These are phyloP conservation scores for Candida rishiriensis DNA, from an alignment of 805 yeast species.

Conservation along the genomic window DNA sequence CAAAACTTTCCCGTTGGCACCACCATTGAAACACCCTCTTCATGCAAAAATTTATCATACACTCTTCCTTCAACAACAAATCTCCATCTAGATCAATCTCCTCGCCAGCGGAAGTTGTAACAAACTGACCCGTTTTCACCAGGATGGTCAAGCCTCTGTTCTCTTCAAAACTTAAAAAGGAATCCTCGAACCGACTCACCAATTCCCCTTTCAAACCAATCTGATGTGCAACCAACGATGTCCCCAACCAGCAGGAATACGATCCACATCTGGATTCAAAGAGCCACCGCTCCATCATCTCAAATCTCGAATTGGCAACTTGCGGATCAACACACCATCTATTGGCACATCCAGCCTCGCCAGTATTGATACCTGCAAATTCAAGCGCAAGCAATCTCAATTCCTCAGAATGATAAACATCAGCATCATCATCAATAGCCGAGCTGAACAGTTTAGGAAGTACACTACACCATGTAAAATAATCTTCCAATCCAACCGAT, in stretches of 20 bases:
- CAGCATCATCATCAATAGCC: not conserved
- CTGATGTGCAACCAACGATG: too few relatives aligned
- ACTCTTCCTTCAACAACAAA: slow-evolving; percentile 11
- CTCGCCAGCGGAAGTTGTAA: not conserved
- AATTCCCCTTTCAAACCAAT: too few relatives aligned
- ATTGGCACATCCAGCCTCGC: too few relatives aligned
- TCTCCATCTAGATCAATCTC: slow-evolving; percentile 8
- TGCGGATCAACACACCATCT: too few relatives aligned
- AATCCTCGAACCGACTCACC: too few relatives aligned
- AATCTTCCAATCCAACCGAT: not conserved
- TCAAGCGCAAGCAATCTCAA: not conserved
- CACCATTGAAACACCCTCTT: slow-evolving; percentile 5
- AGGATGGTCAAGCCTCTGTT: too few relatives aligned
- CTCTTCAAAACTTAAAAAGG: too few relatives aligned
- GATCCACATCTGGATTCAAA: slow-evolving; percentile 4
- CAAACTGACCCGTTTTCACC: too few relatives aligned
- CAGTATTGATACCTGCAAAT: not conserved
- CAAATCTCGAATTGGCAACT: not conserved
- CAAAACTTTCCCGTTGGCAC: too few relatives aligned
- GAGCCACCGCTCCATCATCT: slow-evolving; percentile 10
- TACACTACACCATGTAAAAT: not conserved
- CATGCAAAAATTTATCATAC: slow-evolving; percentile 7
- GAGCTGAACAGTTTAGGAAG: not conserved
- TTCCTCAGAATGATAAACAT: not conserved
- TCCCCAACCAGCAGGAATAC: slow-evolving; percentile 9